Evolutionary conservation across 73 alveolate species (phyloP), one percentile per base, ranked within the genome.

Genomic region (Stentor coeruleus): DNA sequence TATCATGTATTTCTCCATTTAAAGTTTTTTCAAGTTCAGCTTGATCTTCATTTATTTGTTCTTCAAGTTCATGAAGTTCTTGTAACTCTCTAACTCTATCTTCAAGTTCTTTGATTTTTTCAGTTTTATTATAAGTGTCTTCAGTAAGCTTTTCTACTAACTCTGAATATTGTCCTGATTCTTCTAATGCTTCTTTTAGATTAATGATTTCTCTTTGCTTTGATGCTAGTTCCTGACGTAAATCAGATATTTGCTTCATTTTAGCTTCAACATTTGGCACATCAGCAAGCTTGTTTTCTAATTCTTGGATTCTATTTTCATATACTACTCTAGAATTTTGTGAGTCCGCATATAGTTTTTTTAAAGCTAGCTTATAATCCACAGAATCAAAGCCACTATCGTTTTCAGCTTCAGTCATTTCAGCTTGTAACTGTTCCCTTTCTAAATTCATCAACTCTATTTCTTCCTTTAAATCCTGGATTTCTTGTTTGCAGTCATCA

Each of bases 1-100:
- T 20, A 66, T 66, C 37, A 66, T 66, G 37, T 28, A 66, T 66
- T 26, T 66, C 79, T 28, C 15, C 37, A 20, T 20, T 66, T 33
- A 66, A 2, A 66, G n/a, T 66, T 2, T 66, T 66, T 33, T 66
- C 79, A 66, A 66, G n/a, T 26, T 66, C 79, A 20, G 79, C 79
- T 33, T 66, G 79, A 28, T 66, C 79, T 66, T 66, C 79, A 20
- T 37, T 33, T 33, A 66, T 66, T 33, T 66, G 79, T 26, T 26
- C 79, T 1, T 66, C 79, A 20, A 66, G n/a, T 26, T 66, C 79
- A 2, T 66, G 39, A 66, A 66, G 79, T 66, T 66, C 79, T 33
- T 66, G 79, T 40, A 66, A 66, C 33, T 66, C 79, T 33, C 33
- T 20, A 20, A 66, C 14, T 33, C 37, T 20, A 20, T 66, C 79